phyloP scores from a whole-genome alignment of 1,139 yeast species.

The Geotrichum bryndzae region DNA sequence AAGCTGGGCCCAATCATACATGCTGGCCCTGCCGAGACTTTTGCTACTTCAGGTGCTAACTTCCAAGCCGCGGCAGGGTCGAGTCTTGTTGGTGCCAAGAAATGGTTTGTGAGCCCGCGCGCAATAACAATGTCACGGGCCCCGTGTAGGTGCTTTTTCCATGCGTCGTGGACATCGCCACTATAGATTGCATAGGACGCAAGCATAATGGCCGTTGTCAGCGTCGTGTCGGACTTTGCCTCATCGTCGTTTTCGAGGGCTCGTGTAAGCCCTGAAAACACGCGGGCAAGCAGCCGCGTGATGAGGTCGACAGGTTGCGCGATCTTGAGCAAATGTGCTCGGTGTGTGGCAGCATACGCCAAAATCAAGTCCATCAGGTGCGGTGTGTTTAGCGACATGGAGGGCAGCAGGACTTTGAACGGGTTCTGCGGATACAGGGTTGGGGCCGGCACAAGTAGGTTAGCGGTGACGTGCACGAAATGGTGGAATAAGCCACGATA shows the following conservation, averaged over 20 bases:
- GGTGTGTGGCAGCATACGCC: slow-evolving; percentile 61
- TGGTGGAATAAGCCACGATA: slow-evolving; percentile 58
- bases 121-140: slow-evolving; percentile 63
- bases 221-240: slow-evolving; percentile 56
- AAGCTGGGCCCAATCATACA: not conserved
- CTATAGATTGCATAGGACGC: slow-evolving; percentile 57
- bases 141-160: slow-evolving; percentile 57
- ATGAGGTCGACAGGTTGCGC: slow-evolving; percentile 43
- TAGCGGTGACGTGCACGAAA: slow-evolving; percentile 60
- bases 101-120: slow-evolving; percentile 40
- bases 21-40: not conserved
- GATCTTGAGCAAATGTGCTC: slow-evolving; percentile 32
- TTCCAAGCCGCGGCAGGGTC: not conserved
- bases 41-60: not conserved
- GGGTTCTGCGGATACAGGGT: slow-evolving; percentile 56
- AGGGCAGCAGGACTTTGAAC: slow-evolving; percentile 57
- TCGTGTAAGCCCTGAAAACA: slow-evolving; percentile 51
- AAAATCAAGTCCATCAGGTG: slow-evolving; percentile 53
- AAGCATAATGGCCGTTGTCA: slow-evolving; percentile 57
- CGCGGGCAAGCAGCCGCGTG: slow-evolving; percentile 48
- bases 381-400: slow-evolving; percentile 58
- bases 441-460: slow-evolving; percentile 65
- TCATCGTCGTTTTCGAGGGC: slow-evolving; percentile 48
- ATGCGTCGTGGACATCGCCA: slow-evolving; percentile 27
- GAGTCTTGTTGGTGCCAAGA: not conserved